phyloP scores from a whole-genome alignment of 129 eudicot species.

The Heracleum sosnowskyi region DNA sequence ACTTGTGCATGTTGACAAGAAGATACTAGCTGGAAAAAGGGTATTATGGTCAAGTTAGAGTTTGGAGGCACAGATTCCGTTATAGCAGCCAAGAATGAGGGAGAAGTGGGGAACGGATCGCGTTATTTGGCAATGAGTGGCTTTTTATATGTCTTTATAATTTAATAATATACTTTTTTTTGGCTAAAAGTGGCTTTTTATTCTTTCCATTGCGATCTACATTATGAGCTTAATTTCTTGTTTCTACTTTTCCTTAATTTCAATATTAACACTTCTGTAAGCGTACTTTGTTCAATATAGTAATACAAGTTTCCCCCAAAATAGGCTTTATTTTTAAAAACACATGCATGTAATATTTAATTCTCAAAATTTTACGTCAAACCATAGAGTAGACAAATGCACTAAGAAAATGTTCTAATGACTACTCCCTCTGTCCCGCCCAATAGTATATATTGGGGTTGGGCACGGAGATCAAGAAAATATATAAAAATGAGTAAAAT shows the following conservation, averaged over 20 bases:
- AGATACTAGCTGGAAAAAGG: neutral
- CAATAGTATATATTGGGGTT: too few species aligned
- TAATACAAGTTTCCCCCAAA: neutral
- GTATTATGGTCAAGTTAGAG: slow-evolving; percentile 14
- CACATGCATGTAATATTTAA: neutral
- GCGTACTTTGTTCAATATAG: neutral
- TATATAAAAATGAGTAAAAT: too few species aligned
- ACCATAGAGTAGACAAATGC: too few species aligned
- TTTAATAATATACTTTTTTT: neutral
- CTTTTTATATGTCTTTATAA: slow-evolving; percentile 6
- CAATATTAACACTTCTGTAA: neutral
- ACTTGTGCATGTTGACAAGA: too few species aligned
- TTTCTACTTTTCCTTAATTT: neutral
- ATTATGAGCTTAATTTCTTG: neutral
- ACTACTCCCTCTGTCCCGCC: too few species aligned
- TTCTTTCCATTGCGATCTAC: neutral
- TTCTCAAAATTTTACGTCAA: neutral
- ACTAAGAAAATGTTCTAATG: too few species aligned
- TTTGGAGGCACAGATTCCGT: slow-evolving; percentile 27
- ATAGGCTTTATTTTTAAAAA: neutral
- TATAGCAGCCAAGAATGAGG: slow-evolving; percentile 14
- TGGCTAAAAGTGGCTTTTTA: neutral
- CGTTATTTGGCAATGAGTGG: slow-evolving; percentile 39
- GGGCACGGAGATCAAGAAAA: too few species aligned
- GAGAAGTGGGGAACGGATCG: slow-evolving; percentile 40